phyloP scores from a whole-genome alignment of 2,329 filamentous ascomycete species.

The Colletotrichum sp. region DNA sequence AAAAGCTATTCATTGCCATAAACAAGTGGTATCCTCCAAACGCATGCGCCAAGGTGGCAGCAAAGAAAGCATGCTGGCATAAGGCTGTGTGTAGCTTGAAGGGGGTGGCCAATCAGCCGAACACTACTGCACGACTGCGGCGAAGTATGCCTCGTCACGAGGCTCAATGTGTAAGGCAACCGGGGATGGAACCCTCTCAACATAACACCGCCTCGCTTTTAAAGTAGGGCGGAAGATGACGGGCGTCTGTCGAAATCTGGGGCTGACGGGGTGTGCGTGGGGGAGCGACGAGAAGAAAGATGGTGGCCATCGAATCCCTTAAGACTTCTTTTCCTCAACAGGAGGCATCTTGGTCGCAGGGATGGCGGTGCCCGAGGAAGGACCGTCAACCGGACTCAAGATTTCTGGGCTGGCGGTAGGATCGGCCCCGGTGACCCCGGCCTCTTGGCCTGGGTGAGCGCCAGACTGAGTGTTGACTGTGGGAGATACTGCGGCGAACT shows the following conservation, averaged over 20 bases:
- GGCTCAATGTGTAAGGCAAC: conserved; percentile 7
- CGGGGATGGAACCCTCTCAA: not conserved
- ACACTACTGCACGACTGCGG: not conserved
- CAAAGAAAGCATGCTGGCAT: not conserved
- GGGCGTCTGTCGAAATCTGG: not conserved
- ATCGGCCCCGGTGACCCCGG: conserved; percentile 45
- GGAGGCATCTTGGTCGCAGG: not conserved
- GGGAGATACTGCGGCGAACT: conserved; percentile 23
- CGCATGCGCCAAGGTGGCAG: not conserved
- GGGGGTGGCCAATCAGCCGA: not conserved
- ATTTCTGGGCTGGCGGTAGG: conserved; percentile 13
- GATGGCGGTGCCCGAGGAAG: not conserved
- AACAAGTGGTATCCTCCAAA: conserved; percentile 14
- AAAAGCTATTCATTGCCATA: not conserved
- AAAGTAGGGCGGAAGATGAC: not conserved
- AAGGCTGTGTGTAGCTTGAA: conserved; percentile 1
- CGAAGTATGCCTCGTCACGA: not conserved
- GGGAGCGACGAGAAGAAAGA: not conserved
- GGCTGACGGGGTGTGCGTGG: not conserved
- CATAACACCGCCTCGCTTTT: conserved; percentile 9
- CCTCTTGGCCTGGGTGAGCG: conserved; percentile 48
- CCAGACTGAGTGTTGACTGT: conserved; percentile 21
- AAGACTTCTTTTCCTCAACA: conserved; percentile 13
- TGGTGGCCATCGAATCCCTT: not conserved
- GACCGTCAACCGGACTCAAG: conserved; percentile 13